Percentiles rank a stretch among this genome's conserved stretches.
Evolutionary conservation across 163 green algal species (phyloP).

Genomic region (Scenedesmus sp.): DNA sequence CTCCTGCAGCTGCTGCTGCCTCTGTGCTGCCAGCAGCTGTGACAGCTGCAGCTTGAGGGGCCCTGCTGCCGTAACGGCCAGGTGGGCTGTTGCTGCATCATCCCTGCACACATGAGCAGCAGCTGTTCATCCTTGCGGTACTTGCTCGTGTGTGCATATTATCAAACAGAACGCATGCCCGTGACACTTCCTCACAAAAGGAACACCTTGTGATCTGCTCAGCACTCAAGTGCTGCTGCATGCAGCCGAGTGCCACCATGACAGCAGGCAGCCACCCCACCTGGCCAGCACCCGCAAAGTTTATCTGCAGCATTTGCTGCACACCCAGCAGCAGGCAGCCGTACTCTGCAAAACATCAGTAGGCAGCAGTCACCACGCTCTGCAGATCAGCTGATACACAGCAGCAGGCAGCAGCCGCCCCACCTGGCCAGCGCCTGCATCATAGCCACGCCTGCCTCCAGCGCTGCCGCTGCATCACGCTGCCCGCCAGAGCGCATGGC

Average conservation of each 20-base stretch:
- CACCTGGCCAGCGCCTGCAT: conserved; percentile 25
- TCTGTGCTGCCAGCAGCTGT: not conserved
- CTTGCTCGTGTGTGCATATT: too few relatives aligned
- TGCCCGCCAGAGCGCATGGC: not conserved
- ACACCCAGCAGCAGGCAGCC: not conserved
- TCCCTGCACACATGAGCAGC: not conserved
- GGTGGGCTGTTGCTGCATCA: not conserved
- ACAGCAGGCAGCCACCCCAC: too few relatives aligned
- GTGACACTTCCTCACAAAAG: too few relatives aligned
- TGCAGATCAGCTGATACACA: not conserved
- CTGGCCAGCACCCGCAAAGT: too few relatives aligned
- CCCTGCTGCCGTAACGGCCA: not conserved
- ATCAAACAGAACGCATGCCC: too few relatives aligned
- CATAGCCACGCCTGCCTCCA: conserved; percentile 25
- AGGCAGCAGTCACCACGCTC: not conserved
- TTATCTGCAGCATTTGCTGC: not conserved
- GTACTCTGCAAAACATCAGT: not conserved
- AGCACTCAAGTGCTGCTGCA: too few relatives aligned
- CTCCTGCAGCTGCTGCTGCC: conserved; percentile 6
- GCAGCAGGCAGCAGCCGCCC: not conserved
- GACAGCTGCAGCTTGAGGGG: conserved; percentile 21
- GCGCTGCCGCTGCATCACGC: conserved; percentile 12
- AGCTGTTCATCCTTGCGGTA: not conserved
- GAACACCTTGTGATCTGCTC: too few relatives aligned
- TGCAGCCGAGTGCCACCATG: too few relatives aligned